phyloP scores from a whole-genome alignment of 2,329 filamentous ascomycete species.

The Sporothrix luriei region DNA sequence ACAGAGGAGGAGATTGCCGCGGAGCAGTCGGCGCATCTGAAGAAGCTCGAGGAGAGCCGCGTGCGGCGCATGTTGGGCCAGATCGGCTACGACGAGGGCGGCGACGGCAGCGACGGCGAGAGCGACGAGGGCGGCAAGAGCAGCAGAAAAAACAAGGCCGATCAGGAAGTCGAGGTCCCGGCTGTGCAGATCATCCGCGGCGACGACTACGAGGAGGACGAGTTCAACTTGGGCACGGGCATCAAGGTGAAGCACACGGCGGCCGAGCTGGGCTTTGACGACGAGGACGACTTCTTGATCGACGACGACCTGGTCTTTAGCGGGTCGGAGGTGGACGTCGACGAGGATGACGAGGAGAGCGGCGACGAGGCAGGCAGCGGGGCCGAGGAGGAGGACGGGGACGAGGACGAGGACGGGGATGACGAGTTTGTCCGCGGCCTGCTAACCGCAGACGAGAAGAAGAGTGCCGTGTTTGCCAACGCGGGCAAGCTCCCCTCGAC shows the following conservation, averaged over 20 bases:
- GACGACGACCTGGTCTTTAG: slow-evolving; percentile 87
- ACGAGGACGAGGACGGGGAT: slow-evolving; percentile 50
- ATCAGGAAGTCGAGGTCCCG: slow-evolving; percentile 40
- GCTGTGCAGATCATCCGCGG: slow-evolving; percentile 37
- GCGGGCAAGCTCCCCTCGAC: slow-evolving; percentile 37
- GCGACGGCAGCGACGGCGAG: slow-evolving; percentile 59
- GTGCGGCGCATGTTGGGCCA: slow-evolving; percentile 86
- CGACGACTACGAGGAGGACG: slow-evolving; percentile 54
- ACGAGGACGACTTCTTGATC: slow-evolving; percentile 91
- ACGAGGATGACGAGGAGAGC: slow-evolving; percentile 54
- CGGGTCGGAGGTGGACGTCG: slow-evolving; percentile 67
- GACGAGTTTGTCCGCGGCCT: slow-evolving; percentile 74
- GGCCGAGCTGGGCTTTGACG: slow-evolving; percentile 73
- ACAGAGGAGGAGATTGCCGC: slow-evolving; percentile 83
- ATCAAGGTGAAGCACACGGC: slow-evolving; percentile 61
- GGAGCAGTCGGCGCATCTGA: slow-evolving; percentile 75
- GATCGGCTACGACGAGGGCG: slow-evolving; percentile 58
- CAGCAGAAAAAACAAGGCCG: slow-evolving; percentile 53
- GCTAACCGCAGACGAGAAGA: slow-evolving; percentile 60
- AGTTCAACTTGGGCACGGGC: slow-evolving; percentile 63
- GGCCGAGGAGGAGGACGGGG: slow-evolving; percentile 38
- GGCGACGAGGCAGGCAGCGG: slow-evolving; percentile 42
- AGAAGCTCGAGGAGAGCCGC: slow-evolving; percentile 80
- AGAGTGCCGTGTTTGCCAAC: slow-evolving; percentile 56
- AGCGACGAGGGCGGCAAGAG: slow-evolving; percentile 49